phyloP scores from a whole-genome alignment of 2,329 filamentous ascomycete genomes.

The Ambrosiella xylebori region DNA sequence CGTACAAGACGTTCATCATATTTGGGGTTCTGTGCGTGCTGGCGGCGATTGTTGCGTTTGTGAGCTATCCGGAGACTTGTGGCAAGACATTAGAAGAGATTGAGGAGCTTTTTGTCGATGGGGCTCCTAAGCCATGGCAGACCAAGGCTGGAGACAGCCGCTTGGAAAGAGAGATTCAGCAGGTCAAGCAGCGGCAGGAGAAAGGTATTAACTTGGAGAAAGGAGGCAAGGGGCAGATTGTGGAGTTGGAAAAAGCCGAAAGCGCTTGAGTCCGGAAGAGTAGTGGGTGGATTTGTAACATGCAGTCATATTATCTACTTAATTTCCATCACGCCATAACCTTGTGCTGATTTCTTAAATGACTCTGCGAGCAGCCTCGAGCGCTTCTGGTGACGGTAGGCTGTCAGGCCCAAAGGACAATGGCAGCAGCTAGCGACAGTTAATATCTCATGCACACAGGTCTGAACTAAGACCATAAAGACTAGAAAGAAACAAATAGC shows the following conservation, averaged over 20 bases:
- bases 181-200: slow-evolving; percentile 14
- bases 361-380: not conserved
- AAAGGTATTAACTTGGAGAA: slow-evolving; percentile 12
- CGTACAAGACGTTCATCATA: slow-evolving; percentile 20
- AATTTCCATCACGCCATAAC: not conserved
- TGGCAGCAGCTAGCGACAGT: slow-evolving; percentile 37
- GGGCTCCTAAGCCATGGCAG: slow-evolving; percentile 23
- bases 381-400: slow-evolving; percentile 23
- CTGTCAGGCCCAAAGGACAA: slow-evolving; percentile 50
- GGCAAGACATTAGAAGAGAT: slow-evolving; percentile 27
- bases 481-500: slow-evolving; percentile 12
- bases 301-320: no score
- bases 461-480: not conserved
- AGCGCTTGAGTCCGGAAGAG: not conserved
- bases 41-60: slow-evolving; percentile 26
- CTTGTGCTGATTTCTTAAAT: not conserved
- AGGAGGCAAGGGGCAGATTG: slow-evolving; percentile 7
- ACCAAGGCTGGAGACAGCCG: slow-evolving; percentile 20
- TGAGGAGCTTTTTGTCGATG: slow-evolving; percentile 21
- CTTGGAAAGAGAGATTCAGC: slow-evolving; percentile 17
- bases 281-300: not conserved
- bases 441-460: not conserved
- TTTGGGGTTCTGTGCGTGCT: slow-evolving; percentile 27
- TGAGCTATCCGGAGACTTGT: slow-evolving; percentile 25
- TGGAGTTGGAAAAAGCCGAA: slow-evolving; percentile 5